phyloP scores from a whole-genome alignment of 1,284 basidiomycete genomes.

The Rugosomyces carneus region DNA sequence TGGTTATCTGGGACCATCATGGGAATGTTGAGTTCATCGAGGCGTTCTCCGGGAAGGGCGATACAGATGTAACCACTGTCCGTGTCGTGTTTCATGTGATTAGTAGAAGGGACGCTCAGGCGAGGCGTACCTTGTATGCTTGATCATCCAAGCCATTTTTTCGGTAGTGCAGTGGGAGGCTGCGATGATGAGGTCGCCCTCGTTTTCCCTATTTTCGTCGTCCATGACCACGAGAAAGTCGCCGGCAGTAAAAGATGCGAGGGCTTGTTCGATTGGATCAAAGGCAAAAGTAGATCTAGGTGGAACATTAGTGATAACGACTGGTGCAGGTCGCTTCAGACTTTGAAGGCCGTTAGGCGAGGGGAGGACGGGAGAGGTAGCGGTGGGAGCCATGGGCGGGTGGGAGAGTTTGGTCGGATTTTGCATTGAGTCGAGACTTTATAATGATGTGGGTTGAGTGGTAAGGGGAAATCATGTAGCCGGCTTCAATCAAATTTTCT shows the following conservation, averaged over 20 bases:
- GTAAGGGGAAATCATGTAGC: background rate
- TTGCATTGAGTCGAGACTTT: background rate
- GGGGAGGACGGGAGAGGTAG: conserved; percentile 13
- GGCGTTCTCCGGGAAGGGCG: conserved; percentile 70
- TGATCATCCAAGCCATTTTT: conserved; percentile 99
- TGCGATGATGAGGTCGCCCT: conserved; percentile 89
- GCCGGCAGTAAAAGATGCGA: conserved; percentile 74
- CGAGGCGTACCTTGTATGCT: conserved; percentile 77
- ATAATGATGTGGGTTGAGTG: background rate
- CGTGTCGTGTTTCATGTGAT: background rate
- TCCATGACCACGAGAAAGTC: conserved; percentile 96
- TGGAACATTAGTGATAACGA: conserved; percentile 19
- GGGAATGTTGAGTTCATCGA: conserved; percentile 81
- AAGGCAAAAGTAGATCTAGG: conserved; percentile 40
- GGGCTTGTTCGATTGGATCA: conserved; percentile 75
- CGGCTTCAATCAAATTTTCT: background rate
- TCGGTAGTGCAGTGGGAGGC: conserved; percentile 81
- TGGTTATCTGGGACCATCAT: conserved; percentile 93
- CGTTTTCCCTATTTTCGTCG: conserved; percentile 90
- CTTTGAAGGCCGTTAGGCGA: conserved; percentile 13
- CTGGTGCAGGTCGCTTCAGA: conserved; percentile 19
- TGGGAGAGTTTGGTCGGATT: conserved; percentile 14
- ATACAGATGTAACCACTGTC: conserved; percentile 93
- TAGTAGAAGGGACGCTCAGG: background rate
- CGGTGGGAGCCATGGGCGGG: conserved; percentile 20